A percentile compares a stretch with the other conserved stretches of the same genome.
Conservation (phyloP, 1,284 basidiomycete genomes). For the Stygiomarasmius scandens region DNA sequence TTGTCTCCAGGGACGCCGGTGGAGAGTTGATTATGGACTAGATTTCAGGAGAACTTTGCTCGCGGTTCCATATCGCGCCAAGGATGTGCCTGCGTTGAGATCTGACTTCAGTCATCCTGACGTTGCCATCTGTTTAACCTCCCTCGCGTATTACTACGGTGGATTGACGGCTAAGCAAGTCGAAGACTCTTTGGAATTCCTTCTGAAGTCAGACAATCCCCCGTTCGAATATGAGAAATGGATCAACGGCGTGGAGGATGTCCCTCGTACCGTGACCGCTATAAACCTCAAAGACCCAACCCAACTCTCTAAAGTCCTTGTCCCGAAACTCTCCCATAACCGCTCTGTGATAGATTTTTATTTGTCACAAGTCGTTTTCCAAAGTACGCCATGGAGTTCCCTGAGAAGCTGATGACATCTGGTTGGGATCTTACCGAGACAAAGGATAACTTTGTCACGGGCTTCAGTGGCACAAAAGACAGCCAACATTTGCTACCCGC, state of each 20-base stretch:
- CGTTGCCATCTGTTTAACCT: constrained; percentile 54
- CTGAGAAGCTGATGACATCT: constrained; percentile 47
- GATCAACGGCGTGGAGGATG: constrained; percentile 17
- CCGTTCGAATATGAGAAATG: constrained; percentile 45
- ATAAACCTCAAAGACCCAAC: constrained; percentile 45
- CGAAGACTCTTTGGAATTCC: constrained; percentile 37
- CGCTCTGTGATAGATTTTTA: constrained; percentile 51
- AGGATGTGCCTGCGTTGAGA: too few species aligned
- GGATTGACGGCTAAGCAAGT: constrained; percentile 48
- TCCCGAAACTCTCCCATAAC: constrained; percentile 41
- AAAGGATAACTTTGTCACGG: constrained; percentile 35
- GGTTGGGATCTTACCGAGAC: constrained; percentile 45
- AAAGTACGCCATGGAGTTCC: constrained; percentile 50
- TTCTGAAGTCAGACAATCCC: constrained; percentile 49
- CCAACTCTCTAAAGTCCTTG: constrained; percentile 33
- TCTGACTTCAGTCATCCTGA: too few species aligned
- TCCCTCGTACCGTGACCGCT: constrained; percentile 35
- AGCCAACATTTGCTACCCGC: constrained; percentile 33
- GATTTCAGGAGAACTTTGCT: constrained; percentile 19
- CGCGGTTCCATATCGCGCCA: constrained; percentile 48
- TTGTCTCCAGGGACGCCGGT: constrained; percentile 28
- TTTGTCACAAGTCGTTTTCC: constrained; percentile 50
- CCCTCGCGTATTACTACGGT: constrained; percentile 53
- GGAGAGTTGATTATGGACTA: constrained; percentile 37
- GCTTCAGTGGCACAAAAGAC: constrained; percentile 42